Evolutionary conservation across 805 yeast species (phyloP).

Genomic region (Monosporozyma aerobia): DNA sequence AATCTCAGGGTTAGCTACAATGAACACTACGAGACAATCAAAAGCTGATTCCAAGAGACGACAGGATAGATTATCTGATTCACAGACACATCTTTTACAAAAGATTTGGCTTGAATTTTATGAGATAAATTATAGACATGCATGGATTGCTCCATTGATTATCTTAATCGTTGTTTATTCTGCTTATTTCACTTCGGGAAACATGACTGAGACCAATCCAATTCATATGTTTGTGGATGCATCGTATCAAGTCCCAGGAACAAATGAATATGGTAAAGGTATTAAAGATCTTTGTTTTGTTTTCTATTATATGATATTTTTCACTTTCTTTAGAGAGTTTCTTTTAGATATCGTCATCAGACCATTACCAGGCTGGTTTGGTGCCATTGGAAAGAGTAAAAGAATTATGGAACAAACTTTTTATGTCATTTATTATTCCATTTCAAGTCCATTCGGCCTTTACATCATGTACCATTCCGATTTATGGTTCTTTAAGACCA

Average conservation of each 20-base stretch:
- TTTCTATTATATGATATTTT: constrained; percentile 68
- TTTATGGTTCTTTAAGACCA: constrained; percentile 83
- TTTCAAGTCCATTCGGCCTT: constrained; percentile 81
- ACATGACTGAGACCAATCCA: constrained; percentile 49
- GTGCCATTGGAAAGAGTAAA: constrained; percentile 45
- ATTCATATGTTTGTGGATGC: constrained; percentile 54
- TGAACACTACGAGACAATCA: constrained; percentile 39
- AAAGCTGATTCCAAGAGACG: constrained; percentile 28
- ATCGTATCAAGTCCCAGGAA: constrained; percentile 53
- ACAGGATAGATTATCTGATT: constrained; percentile 8
- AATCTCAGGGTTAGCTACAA: constrained; percentile 49
- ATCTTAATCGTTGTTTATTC: constrained; percentile 35
- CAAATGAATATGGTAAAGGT: constrained; percentile 78
- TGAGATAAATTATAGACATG: constrained; percentile 47
- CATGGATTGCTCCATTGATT: constrained; percentile 66
- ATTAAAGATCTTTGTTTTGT: constrained; percentile 72
- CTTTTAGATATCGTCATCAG: constrained; percentile 69
- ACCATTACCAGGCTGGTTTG: constrained; percentile 57
- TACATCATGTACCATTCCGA: constrained; percentile 80
- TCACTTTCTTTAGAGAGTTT: constrained; percentile 87
- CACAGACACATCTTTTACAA: constrained; percentile 39
- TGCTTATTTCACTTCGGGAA: constrained; percentile 47
- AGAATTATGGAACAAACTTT: constrained; percentile 93
- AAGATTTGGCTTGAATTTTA: constrained; percentile 46
- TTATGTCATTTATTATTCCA: constrained; percentile 68